Evolutionary conservation across 2,329 filamentous ascomycete genomes (phyloP).

Genomic region (Fusarium euwallaceae): DNA sequence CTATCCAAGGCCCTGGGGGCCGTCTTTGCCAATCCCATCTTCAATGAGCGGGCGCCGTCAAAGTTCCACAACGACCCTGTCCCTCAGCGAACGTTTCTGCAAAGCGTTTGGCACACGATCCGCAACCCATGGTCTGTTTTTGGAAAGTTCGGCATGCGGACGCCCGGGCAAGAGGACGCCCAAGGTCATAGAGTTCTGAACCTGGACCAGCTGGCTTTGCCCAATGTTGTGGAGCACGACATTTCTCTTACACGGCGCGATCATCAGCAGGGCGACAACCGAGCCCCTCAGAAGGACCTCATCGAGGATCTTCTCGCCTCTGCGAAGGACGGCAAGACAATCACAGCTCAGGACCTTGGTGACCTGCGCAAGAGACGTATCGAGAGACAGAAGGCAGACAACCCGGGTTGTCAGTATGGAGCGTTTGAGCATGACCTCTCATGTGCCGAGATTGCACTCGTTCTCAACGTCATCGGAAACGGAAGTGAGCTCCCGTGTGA

Average conservation of each 20-base stretch:
- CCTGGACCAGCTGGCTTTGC: constrained; percentile 38
- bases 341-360: constrained; percentile 37
- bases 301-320: constrained; percentile 32
- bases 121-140: constrained; percentile 39
- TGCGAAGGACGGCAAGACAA: constrained; percentile 37
- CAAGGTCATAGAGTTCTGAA: constrained; percentile 35
- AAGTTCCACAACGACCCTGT: constrained; percentile 15
- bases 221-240: constrained; percentile 40
- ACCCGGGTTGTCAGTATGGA: constrained; percentile 32
- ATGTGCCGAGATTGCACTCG: constrained; percentile 39
- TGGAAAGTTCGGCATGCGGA: constrained; percentile 39
- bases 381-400: constrained; percentile 29
- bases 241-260: constrained; percentile 43
- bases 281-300: constrained; percentile 32
- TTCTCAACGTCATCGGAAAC: constrained; percentile 39
- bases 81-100: constrained; percentile 18
- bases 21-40: constrained; percentile 41
- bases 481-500: constrained; percentile 27
- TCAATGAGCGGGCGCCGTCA: constrained; percentile 28
- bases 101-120: constrained; percentile 11
- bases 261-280: constrained; percentile 39
- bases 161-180: constrained; percentile 34
- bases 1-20: constrained; percentile 39
- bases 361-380: constrained; percentile 39
- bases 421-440: constrained; percentile 33